Conservation (phyloP, 768 basidiomycete species). For the Agaricus blazei region DNA sequence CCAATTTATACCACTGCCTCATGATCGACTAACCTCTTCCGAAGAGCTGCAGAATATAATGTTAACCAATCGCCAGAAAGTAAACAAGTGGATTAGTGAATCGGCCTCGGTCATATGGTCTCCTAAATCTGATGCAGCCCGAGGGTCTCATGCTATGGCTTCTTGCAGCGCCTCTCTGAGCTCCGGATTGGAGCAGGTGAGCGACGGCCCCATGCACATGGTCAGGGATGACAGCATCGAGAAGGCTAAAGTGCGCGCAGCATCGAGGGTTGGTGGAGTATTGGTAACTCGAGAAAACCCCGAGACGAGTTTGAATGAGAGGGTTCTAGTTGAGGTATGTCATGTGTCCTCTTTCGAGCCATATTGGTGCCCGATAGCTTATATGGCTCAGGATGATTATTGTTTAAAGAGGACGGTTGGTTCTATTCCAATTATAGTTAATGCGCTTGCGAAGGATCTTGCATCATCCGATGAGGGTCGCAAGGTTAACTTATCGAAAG, state of each 20-base stretch:
- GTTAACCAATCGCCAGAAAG: background rate
- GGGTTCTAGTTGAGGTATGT: background rate
- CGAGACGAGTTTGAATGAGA: background rate
- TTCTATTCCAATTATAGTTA: background rate
- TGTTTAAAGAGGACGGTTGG: background rate
- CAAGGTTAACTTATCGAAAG: background rate
- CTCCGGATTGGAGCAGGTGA: background rate
- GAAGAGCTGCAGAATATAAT: background rate
- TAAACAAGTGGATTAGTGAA: slow-evolving; percentile 3
- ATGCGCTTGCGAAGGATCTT: background rate
- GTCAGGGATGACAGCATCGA: background rate
- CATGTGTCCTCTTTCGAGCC: background rate
- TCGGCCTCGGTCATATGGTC: slow-evolving; percentile 1
- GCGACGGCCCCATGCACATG: background rate
- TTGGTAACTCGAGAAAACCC: background rate
- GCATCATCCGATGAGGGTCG: background rate
- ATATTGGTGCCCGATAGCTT: background rate
- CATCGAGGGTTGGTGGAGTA: background rate
- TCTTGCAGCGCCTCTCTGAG: background rate
- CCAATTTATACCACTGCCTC: background rate
- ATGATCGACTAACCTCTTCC: background rate
- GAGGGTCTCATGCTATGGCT: background rate
- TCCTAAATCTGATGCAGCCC: background rate
- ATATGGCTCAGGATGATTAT: background rate
- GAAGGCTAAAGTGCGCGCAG: background rate